Percentiles rank a stretch among this genome's conserved stretches.
phyloP scores from a whole-genome alignment of 2,329 filamentous ascomycete genomes.

The Alternaria gansuensis region DNA sequence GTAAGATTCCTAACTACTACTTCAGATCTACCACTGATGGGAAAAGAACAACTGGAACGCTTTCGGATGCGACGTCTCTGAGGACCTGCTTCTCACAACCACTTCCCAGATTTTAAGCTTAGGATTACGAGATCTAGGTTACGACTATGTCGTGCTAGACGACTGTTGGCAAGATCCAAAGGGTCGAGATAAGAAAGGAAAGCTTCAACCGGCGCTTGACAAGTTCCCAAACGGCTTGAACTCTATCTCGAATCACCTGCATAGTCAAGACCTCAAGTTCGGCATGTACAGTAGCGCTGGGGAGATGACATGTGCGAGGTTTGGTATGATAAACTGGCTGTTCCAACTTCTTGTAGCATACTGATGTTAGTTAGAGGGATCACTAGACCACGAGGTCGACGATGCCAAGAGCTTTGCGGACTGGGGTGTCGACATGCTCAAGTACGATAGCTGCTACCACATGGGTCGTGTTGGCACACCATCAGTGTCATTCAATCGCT shows the following conservation, averaged over 20 bases:
- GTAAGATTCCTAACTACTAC: conserved; percentile 8
- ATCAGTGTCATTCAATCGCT: conserved; percentile 38
- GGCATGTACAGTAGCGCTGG: conserved; percentile 70
- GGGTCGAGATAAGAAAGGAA: conserved; percentile 55
- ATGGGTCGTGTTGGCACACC: conserved; percentile 42
- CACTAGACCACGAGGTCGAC: conserved; percentile 37
- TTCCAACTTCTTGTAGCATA: neutral
- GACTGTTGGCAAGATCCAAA: conserved; percentile 65
- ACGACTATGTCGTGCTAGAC: conserved; percentile 65
- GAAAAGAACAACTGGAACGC: conserved; percentile 39
- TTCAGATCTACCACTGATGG: neutral
- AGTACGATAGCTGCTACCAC: conserved; percentile 52
- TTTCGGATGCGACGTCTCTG: conserved; percentile 41
- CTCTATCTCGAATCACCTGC: conserved; percentile 57
- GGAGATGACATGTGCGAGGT: conserved; percentile 63
- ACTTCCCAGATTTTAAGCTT: conserved; percentile 35
- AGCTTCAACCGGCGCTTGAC: conserved; percentile 58
- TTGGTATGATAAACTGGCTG: conserved; percentile 49
- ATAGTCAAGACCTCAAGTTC: conserved; percentile 63
- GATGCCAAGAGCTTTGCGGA: conserved; percentile 40
- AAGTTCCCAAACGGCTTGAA: conserved; percentile 69
- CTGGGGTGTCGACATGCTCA: conserved; percentile 51
- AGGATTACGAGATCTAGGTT: conserved; percentile 43
- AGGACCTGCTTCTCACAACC: conserved; percentile 39
- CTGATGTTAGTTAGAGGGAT: conserved; percentile 31